phyloP scores from a whole-genome alignment of 163 green algal species.

The Chlamydomonas reinhardtii region DNA sequence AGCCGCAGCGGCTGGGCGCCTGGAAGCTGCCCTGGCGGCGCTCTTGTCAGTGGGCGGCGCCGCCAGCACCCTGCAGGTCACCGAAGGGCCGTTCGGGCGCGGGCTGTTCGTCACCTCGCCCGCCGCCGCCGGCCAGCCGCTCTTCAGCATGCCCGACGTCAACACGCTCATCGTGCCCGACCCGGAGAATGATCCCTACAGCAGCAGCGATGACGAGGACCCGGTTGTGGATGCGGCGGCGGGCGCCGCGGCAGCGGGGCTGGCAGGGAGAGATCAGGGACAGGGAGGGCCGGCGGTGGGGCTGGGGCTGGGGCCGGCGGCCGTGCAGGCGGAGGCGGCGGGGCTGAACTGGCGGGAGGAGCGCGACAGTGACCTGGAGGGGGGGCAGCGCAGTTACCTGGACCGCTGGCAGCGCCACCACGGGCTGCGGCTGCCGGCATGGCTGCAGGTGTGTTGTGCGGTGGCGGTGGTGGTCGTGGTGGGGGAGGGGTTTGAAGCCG shows the following conservation, averaged over 20 bases:
- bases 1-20: too few relatives aligned
- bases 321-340: neutral
- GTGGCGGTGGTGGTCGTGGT: too few relatives aligned
- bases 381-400: neutral
- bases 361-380: neutral
- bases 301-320: neutral
- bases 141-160: neutral
- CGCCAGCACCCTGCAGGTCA: neutral
- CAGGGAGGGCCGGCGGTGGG: neutral
- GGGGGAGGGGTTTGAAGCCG: too few relatives aligned
- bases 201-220: too few relatives aligned
- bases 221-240: too few relatives aligned
- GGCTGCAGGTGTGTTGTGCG: neutral
- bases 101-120: conserved; percentile 13
- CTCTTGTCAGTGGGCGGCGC: too few relatives aligned
- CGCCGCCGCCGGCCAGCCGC: neutral
- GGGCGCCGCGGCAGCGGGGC: too few relatives aligned
- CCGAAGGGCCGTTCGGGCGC: neutral
- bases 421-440: neutral
- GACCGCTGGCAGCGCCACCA: neutral
- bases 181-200: neutral
- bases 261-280: too few relatives aligned
- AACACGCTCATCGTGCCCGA: neutral
- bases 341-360: neutral
- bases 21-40: too few relatives aligned